Percentiles rank a stretch among this genome's conserved stretches.
Evolutionary conservation across 441 rosid species (phyloP).

Genomic region (Euphorbia corollata): DNA sequence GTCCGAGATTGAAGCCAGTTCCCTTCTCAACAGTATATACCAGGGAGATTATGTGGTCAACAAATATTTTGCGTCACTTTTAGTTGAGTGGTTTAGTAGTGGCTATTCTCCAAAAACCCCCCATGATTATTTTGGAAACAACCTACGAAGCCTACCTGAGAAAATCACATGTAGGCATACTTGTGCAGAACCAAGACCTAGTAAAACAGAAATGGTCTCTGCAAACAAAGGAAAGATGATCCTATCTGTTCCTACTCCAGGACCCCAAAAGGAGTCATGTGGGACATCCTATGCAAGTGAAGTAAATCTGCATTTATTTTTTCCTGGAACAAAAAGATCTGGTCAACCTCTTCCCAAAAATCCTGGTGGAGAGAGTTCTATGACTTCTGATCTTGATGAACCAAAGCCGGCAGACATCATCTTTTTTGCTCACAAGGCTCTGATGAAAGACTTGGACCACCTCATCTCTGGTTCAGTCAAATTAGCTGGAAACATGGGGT

Average conservation of each 20-base stretch:
- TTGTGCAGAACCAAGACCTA: slow-evolving; percentile 23
- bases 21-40: slow-evolving; percentile 40
- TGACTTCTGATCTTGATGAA: slow-evolving; percentile 25
- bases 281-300: slow-evolving; percentile 44
- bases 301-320: slow-evolving; percentile 38
- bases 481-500: slow-evolving; percentile 39
- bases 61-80: slow-evolving; percentile 42
- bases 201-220: slow-evolving; percentile 21
- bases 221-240: slow-evolving; percentile 26
- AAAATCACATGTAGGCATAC: slow-evolving; percentile 20
- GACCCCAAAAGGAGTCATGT: slow-evolving; percentile 23
- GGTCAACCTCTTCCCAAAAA: slow-evolving; percentile 26
- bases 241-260: slow-evolving; percentile 22
- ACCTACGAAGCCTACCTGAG: slow-evolving; percentile 35
- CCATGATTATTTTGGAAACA: slow-evolving; percentile 40
- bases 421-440: slow-evolving; percentile 79
- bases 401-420: slow-evolving; percentile 64
- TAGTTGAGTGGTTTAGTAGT: slow-evolving; percentile 52
- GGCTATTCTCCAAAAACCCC: slow-evolving; percentile 55
- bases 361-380: slow-evolving; percentile 32
- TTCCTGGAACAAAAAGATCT: slow-evolving; percentile 29
- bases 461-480: slow-evolving; percentile 55
- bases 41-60: slow-evolving; percentile 29
- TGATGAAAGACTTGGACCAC: slow-evolving; percentile 63
- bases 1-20: slow-evolving; percentile 48